Base-by-base conservation (phyloP, 129 eudicot genomes). In the Pseudognaphalium luteoalbum region DNA sequence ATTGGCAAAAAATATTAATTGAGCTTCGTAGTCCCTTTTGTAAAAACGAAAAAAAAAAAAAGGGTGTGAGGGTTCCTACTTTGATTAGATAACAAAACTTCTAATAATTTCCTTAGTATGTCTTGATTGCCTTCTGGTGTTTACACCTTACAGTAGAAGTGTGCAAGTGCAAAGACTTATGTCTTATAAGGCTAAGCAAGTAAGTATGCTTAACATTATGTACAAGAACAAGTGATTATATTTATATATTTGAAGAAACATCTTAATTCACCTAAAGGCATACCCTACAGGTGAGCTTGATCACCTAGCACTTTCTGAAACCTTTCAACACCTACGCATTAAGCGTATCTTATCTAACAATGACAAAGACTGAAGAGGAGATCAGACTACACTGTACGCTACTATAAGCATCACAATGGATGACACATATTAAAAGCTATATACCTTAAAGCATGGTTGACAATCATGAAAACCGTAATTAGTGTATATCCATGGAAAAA, bases 401-500 rank as follows among this genome's bases (percentile, higher is more conserved):
- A 47, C 61, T n/a, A 61, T 22, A 34, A 66, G 80, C 76, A 74
- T 47, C 42, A 21, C 32, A 71, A 28, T 47, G 65, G 76, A 74
- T 12, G 54, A 12, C 37, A 66, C 67, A 44, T 42, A 44, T 61
- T 22, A 29, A 33, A 39, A 28, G 28, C 17, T 17, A 75, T 22
- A 65, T 37, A 67, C 72, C 72, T 67, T 39, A 41, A 17, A 10
- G 72, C 99, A 85, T 95, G 99, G 87, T 94, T 95, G 81, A 95
- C 77, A 72, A 95, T 95, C 99, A 95, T 95, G 83, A 95, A 90
- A 79, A 87, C 87, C 7, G 99, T 95, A 34, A 95, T 85, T 47
- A 84, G 69, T 30, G 99, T 89, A 82, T 95, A 95, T 77, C 99
- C 99, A 78, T 95, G 96, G 83, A 95, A 95, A 86, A 95, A 95